Conservation (phyloP, 768 basidiomycete genomes). For the Suillus tomentosus region DNA sequence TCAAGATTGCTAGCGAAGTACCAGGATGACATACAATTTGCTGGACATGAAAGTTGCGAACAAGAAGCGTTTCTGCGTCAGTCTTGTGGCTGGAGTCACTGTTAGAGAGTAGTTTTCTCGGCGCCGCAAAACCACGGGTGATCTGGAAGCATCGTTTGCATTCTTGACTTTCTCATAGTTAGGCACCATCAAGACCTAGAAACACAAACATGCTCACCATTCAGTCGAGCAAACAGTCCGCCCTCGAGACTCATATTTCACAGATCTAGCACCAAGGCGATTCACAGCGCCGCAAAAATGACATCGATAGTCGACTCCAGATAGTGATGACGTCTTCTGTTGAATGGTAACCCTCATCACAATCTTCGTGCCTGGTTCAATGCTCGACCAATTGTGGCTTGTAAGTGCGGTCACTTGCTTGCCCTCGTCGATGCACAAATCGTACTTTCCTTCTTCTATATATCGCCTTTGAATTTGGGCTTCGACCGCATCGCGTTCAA, state of each 20-base stretch:
- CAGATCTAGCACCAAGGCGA: conserved; percentile 2
- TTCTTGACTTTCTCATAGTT: conserved; percentile 18
- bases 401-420: conserved; percentile 25
- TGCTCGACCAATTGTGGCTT: conserved; percentile 24
- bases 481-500: conserved; percentile 20
- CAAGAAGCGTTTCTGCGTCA: too few relatives aligned
- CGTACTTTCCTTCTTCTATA: conserved; percentile 26
- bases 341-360: conserved; percentile 29
- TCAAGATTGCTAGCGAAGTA: neutral
- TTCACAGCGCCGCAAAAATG: conserved; percentile 18
- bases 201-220: conserved; percentile 19
- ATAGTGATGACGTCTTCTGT: conserved; percentile 8
- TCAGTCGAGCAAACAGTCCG: conserved; percentile 24
- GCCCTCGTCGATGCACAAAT: conserved; percentile 28
- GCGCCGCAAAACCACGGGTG: neutral
- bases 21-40: neutral
- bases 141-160: conserved; percentile 32
- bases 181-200: conserved; percentile 6
- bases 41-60: neutral
- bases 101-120: too few relatives aligned
- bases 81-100: too few relatives aligned
- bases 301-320: conserved; percentile 19
- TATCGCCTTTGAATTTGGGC: conserved; percentile 22
- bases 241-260: neutral
- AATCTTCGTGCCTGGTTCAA: conserved; percentile 27